These are phyloP conservation scores for Diaporthe eres DNA, from an alignment of 2,329 filamentous ascomycete genomes.

Conservation along the genomic window DNA sequence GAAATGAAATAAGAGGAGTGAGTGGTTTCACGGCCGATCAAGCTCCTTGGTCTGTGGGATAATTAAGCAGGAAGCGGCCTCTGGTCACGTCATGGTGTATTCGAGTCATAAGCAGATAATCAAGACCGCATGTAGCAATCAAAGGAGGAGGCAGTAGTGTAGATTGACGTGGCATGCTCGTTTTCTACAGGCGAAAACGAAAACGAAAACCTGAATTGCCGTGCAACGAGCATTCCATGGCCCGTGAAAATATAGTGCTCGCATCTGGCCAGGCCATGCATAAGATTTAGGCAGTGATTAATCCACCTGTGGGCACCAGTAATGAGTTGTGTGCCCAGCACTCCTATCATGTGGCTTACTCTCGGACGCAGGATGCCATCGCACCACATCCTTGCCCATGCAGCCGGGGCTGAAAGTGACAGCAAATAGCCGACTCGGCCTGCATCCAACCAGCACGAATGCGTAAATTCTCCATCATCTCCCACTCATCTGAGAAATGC, in stretches of 20 bases:
- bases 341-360: not conserved
- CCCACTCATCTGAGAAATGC: no score
- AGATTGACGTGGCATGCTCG: not conserved
- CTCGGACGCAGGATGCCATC: not conserved
- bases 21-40: not conserved
- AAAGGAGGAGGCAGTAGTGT: not conserved
- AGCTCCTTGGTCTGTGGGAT: not conserved
- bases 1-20: not conserved
- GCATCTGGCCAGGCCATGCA: not conserved
- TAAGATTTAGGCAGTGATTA: not conserved
- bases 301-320: slow-evolving; percentile 3
- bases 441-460: not conserved
- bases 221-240: not conserved
- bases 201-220: slow-evolving; percentile 22
- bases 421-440: slow-evolving; percentile 27
- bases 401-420: slow-evolving; percentile 22
- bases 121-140: not conserved
- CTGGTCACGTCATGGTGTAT: not conserved
- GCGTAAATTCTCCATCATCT: not conserved
- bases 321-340: not conserved
- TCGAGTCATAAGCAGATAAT: no score
- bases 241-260: not conserved
- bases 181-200: not conserved
- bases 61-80: not conserved
- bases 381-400: slow-evolving; percentile 2